Conservation (phyloP, 495 filamentous ascomycete species). For the Bacidia rubella region DNA sequence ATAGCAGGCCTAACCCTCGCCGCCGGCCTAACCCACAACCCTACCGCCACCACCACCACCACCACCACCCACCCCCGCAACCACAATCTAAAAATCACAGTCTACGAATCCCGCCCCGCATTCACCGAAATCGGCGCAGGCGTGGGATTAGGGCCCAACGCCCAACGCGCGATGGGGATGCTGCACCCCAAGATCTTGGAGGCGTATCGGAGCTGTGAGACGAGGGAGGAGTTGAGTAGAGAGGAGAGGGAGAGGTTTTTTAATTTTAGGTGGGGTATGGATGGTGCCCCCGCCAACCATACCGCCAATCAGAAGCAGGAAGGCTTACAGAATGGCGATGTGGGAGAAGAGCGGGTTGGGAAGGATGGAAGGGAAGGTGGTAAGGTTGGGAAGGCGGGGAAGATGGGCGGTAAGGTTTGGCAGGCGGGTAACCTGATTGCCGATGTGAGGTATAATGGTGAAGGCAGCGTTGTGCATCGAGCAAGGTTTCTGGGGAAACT, state of each 20-base stretch:
- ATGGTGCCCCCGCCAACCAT: neutral
- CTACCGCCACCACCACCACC: neutral
- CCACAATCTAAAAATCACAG: conserved; percentile 28
- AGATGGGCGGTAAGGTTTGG: too few relatives aligned
- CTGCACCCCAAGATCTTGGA: conserved; percentile 35
- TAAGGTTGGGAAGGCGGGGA: too few relatives aligned
- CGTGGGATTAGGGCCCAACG: conserved; percentile 46
- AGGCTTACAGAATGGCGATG: too few relatives aligned
- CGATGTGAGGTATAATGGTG: conserved; percentile 19
- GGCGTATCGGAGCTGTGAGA: conserved; percentile 27
- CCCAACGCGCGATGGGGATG: conserved; percentile 39
- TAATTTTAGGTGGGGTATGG: conserved; percentile 12
- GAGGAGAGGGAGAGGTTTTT: conserved; percentile 17
- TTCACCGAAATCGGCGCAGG: conserved; percentile 50
- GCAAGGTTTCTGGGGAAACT: conserved; percentile 38
- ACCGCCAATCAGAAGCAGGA: conserved; percentile 10
- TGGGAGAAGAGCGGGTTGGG: conserved; percentile 14
- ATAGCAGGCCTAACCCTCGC: conserved; percentile 27
- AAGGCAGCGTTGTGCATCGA: conserved; percentile 30
- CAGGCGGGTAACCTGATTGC: conserved; percentile 19
- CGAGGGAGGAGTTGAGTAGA: conserved; percentile 24
- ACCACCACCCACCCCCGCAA: neutral
- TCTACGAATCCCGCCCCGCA: conserved; percentile 38
- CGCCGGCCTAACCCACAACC: conserved; percentile 20
- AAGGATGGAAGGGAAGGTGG: conserved; percentile 12